Percentiles rank a stretch among this genome's conserved stretches.
Evolutionary conservation across 148 eudicot species (phyloP).

Genomic region (Vaccinium myrtillus): DNA sequence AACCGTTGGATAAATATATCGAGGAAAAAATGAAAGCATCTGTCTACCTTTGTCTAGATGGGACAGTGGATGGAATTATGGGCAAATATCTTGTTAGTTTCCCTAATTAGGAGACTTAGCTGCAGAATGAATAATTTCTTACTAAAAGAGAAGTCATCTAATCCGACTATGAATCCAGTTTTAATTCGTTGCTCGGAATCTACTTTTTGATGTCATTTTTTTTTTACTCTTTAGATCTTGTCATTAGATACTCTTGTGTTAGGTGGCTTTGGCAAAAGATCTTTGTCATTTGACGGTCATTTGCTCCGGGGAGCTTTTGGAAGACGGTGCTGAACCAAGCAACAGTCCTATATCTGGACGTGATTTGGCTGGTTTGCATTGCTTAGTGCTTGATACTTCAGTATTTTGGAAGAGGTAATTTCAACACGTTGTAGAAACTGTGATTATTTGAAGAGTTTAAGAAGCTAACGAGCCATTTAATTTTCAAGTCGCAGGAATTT

Average conservation of each 20-base stretch:
- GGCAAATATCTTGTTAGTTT: background rate
- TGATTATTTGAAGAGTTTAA: background rate
- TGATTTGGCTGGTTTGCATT: slow-evolving; percentile 52
- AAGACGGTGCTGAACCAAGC: slow-evolving; percentile 30
- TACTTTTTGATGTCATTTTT: background rate
- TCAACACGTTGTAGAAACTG: slow-evolving; percentile 6
- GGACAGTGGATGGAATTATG: background rate
- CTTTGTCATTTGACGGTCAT: slow-evolving; percentile 69
- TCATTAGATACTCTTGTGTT: background rate
- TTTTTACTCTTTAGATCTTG: background rate
- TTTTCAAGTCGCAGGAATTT: slow-evolving; percentile 5
- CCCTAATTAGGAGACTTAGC: background rate
- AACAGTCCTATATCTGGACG: slow-evolving; percentile 31
- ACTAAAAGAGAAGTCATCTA: background rate
- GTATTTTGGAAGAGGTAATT: slow-evolving; percentile 79
- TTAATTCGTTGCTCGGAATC: background rate
- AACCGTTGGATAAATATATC: background rate
- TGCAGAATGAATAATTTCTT: background rate
- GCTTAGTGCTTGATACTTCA: slow-evolving; percentile 80
- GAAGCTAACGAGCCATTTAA: background rate
- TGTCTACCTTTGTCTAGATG: background rate
- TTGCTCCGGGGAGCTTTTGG: slow-evolving; percentile 61
- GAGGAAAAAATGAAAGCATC: background rate
- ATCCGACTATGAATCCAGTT: background rate
- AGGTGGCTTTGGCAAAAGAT: slow-evolving; percentile 93